Evolutionary conservation across 1,284 basidiomycete genomes (phyloP), one percentile per base, ranked within the genome.

Genomic region (Melanopsichium pennsylvanicum): DNA sequence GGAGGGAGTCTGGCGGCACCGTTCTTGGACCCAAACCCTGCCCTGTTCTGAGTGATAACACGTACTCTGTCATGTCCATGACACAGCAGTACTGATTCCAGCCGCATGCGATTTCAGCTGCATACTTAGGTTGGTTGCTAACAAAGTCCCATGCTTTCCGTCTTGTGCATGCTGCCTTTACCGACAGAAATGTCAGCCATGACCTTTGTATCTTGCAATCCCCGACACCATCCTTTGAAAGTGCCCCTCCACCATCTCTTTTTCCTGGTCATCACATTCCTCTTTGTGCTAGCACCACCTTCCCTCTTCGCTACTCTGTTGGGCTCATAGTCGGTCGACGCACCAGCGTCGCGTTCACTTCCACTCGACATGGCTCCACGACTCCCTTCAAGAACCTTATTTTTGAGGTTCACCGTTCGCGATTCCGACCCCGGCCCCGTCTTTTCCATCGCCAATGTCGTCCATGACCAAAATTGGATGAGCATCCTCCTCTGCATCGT

Each of bases 401-500:
- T 32, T 21, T 16, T 26, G 10, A 21, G 22, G 18, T 40, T 61
- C 2, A 9, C 29, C 12, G 15, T 15, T 2, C 60, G 60, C 19
- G 49, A 44, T 19, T 26, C 39, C 16, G 52, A 59, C 21, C 56
- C 59, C 7, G 26, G n/a, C 16, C 41, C 40, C 4, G 56, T 47
- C 26, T 68, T 64, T 26, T 64, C 69, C 2, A 33, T 75, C 13
- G 46, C 70, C 1, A 42, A 38, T 2, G 45, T 60, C 4, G 26
- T 69, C 0, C 51, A 52, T 21, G 37, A 58, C 8, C 45, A 59
- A 6, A 34, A 62, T 23, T 75, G 70, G 70, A 62, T 63, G 34
- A 56, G 49, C 33, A 40, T 70, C 42, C 21, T 76, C 25, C 64
- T 74, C 23, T 59, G 68, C 49, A 70, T 78, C 48, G 43, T 62